Base-by-base conservation (phyloP, 1,284 basidiomycete species). In the Laetiporus sulphureus region DNA sequence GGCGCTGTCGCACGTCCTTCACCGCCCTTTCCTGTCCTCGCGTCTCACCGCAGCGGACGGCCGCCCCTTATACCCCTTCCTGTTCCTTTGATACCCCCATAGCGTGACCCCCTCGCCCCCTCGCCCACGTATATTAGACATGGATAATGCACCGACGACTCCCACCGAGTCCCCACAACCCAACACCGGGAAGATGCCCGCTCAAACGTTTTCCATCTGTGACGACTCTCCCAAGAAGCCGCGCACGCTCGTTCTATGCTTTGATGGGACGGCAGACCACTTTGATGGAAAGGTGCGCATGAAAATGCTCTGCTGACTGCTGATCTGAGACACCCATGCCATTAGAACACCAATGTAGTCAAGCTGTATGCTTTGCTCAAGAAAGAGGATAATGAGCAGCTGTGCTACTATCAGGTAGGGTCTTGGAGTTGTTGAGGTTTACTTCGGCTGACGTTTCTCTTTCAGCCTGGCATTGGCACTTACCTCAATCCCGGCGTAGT, bases 211-310 rank as follows among this genome's bases (percentile, higher is more conserved):
- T n/a, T n/a, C n/a, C n/a, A n/a, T n/a, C n/a, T n/a, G n/a, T n/a
- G 10, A 25, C 36, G 23, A 36, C 15, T 20, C n/a, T 27, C 29
- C 22, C 8, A 15, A 19, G 22, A 36, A 22, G 33, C 33, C 44
- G 13, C 63, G 69, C 10, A 70, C 67, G 0, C 59, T 75, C 35
- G 64, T 76, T 5, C 59, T 76, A 6, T 75, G 72, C 52, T 75
- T 76, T 45, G 73, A 76, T 49, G 73, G 73, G 4, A 75, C 73
- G 19, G 63, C 68, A 16, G 67, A 70, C 47, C 66, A 70, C 51
- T 75, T 66, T 45, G 69, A 69, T 52, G 64, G 61, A 23, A 64
- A 69, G 42, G 66, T 66, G 37, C 32, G 59, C 32, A 23, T 8
- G 3, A 5, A 35, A 13, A 20, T 20, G 23, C 36, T 6, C 24